These are phyloP conservation scores for Fraxinus sp. DNA, from an alignment of 305 asterid genomes.

Conservation along the genomic window DNA sequence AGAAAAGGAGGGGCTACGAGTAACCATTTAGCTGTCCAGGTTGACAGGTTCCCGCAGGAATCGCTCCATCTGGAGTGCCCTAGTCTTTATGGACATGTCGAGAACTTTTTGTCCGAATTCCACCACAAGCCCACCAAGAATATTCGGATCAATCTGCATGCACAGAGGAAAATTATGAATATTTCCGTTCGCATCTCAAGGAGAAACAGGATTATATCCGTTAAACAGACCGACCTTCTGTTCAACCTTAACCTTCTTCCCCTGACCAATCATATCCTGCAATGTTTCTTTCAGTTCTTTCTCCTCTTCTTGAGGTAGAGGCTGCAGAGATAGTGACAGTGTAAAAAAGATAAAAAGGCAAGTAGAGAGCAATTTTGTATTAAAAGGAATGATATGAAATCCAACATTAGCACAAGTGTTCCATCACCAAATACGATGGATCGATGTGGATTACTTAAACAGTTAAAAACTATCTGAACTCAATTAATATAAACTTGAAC, in stretches of 20 bases:
- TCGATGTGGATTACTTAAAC: neutral
- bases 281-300: constrained; percentile 79
- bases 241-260: constrained; percentile 65
- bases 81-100: constrained; percentile 87
- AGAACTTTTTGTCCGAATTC: constrained; percentile 74
- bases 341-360: constrained; percentile 6
- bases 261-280: constrained; percentile 75
- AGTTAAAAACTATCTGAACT: neutral
- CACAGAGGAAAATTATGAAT: neutral
- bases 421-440: neutral
- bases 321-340: constrained; percentile 39
- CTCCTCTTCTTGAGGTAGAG: constrained; percentile 86
- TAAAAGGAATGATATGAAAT: neutral
- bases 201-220: neutral
- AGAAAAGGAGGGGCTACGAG: neutral
- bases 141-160: constrained; percentile 78
- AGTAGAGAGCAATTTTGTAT: neutral
- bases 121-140: constrained; percentile 89
- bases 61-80: constrained; percentile 98
- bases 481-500: neutral
- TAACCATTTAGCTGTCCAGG: constrained; percentile 25
- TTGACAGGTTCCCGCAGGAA: constrained; percentile 79
- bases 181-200: neutral
- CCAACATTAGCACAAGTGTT: neutral
- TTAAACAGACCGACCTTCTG: constrained; percentile 57